A percentile compares a stretch with the other conserved stretches of the same genome.
Evolutionary conservation across 192 early-diverging fungal genomes (phyloP).

Genomic region (Coemansia sp.): DNA sequence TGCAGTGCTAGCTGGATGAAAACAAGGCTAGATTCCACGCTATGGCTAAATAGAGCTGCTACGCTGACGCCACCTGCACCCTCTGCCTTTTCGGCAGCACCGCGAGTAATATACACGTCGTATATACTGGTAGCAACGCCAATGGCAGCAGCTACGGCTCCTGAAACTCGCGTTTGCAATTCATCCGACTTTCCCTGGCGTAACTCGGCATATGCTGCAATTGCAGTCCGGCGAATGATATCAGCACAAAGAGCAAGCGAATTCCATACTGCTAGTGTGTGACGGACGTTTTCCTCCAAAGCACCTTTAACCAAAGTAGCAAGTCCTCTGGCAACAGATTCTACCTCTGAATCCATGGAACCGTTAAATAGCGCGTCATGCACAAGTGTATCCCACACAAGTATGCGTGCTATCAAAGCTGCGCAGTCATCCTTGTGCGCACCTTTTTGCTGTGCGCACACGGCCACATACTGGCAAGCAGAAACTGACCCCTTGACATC

Average conservation of each 20-base stretch:
- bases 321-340: neutral
- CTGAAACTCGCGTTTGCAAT: neutral
- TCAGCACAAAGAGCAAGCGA: conserved; percentile 40
- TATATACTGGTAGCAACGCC: conserved; percentile 31
- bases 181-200: neutral
- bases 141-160: conserved; percentile 4
- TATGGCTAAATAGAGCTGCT: conserved; percentile 11
- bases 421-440: neutral
- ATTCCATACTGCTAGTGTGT: conserved; percentile 48
- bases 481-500: conserved; percentile 6
- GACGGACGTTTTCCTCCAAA: conserved; percentile 9
- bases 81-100: conserved; percentile 38
- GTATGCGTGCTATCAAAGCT: conserved; percentile 8
- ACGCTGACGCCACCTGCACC: conserved; percentile 25
- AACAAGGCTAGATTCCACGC: conserved; percentile 30
- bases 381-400: conserved; percentile 8
- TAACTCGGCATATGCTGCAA: conserved; percentile 10
- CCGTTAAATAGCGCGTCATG: neutral
- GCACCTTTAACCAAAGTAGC: neutral
- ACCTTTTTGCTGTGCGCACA: neutral
- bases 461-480: conserved; percentile 10
- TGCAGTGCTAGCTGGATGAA: conserved; percentile 30
- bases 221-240: conserved; percentile 22
- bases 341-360: neutral
- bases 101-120: conserved; percentile 34